Base-by-base conservation (phyloP, 176 grass and related monocot species). In the Juncus effusus region DNA sequence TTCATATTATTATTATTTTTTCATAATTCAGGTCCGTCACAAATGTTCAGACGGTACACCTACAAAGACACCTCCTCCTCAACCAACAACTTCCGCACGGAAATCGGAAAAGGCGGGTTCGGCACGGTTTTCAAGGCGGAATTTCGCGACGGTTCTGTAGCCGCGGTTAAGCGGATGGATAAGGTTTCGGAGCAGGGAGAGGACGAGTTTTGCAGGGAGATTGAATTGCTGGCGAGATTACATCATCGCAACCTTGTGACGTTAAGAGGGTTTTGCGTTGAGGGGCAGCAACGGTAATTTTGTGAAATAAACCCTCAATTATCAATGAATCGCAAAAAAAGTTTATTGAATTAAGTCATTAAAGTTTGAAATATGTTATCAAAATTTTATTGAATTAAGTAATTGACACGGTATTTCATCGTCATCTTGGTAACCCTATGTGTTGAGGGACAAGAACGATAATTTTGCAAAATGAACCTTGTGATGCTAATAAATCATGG, bases 171-270 rank as follows among this genome's bases (percentile, higher is more conserved):
- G 74, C 73, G 94, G 78, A 99, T 99, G 94, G 76, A 89, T 81
- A 99, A 99, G 76, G 83, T 93, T 67, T 99, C 83, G 38, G 93
- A 83, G 63, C 85, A 99, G 67, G 94, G 88, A 0, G 94, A 99
- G 80, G 94, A 99, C 80, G 94, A 99, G 40, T 99, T 99, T 68
- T 93, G 88, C 49, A 56, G 76, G 54, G 94, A 99, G 84, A 99
- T 99, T 65, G 94, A 99, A 70, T 85, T 99, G 55, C 79, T 99
- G 15, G 85, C 94, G 65, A 91, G 94, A 65, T 73, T 99, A 62
- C 94, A 99, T 44, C 94, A 99, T 77, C 94, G 94, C 16, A 88
- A 99, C 86, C 94, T 99, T 60, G 94, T 99, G 56, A 80, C 76
- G 53, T 82, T 99, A 3, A 99, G 93, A 69, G 88, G 88, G 41